These are phyloP conservation scores for Venturia asperata DNA, from an alignment of 2,329 filamentous ascomycete species.

Conservation along the genomic window DNA sequence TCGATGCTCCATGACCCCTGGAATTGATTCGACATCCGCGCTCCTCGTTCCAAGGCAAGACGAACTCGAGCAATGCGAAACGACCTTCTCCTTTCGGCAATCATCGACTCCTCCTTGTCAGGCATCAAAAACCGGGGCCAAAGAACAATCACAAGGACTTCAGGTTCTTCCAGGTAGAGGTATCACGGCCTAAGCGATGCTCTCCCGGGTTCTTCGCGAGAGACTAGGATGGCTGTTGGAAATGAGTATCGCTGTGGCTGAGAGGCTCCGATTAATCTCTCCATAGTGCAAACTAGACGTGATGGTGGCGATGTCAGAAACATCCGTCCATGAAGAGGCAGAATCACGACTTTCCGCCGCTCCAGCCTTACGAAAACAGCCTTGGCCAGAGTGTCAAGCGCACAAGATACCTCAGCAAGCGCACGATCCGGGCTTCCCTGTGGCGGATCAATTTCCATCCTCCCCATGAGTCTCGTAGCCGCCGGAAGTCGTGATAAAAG, in stretches of 20 bases:
- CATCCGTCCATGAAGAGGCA: neutral
- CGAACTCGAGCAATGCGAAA: neutral
- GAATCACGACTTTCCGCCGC: neutral
- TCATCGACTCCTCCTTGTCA: neutral
- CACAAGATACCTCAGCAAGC: neutral
- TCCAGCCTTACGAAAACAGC: neutral
- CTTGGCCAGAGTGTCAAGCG: neutral
- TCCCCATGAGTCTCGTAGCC: neutral
- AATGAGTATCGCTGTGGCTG: neutral
- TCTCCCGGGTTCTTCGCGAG: slow-evolving; percentile 5
- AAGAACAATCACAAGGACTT: slow-evolving; percentile 6
- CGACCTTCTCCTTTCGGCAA: neutral
- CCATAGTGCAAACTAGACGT: neutral
- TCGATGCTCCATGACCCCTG: no score
- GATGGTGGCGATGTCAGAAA: neutral
- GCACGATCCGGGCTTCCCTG: neutral
- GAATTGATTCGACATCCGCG: neutral
- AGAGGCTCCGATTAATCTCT: neutral
- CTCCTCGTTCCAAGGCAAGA: neutral
- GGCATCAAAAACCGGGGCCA: neutral
- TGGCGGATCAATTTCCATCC: neutral
- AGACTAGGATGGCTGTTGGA: neutral
- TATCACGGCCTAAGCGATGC: slow-evolving; percentile 6
- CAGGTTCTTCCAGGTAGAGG: neutral
- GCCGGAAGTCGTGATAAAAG: slow-evolving; percentile 7